Conservation (phyloP, 805 yeast species). For the Torulaspora gathmanii region DNA sequence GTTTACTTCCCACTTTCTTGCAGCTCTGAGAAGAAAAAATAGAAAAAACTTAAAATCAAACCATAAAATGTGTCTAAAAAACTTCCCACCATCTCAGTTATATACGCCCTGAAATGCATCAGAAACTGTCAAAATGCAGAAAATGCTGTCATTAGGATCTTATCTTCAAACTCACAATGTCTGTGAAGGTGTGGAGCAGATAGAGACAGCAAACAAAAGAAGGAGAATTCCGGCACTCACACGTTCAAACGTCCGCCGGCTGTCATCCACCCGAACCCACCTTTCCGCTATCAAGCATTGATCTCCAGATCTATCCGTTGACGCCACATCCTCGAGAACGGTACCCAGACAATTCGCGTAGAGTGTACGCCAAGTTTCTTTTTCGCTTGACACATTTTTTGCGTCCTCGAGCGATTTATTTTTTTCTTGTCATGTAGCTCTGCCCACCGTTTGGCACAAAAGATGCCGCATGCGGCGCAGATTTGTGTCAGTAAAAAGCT, state of each 20-base stretch:
- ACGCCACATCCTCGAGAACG: not conserved
- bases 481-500: too few relatives aligned
- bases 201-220: not conserved
- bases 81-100: not conserved
- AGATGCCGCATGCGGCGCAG: not conserved
- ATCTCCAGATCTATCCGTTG: not conserved
- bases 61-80: not conserved
- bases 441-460: not conserved
- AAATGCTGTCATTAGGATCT: not conserved
- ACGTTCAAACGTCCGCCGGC: not conserved
- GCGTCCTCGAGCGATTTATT: slow-evolving; percentile 1
- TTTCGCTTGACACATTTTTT: slow-evolving; percentile 4
- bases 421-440: not conserved
- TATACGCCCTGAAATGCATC: not conserved
- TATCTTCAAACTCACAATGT: not conserved
- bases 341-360: not conserved
- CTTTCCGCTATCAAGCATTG: too few relatives aligned
- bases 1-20: not conserved
- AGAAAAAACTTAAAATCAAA: too few relatives aligned
- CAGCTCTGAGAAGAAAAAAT: too few relatives aligned
- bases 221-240: too few relatives aligned
- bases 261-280: not conserved
- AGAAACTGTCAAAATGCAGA: not conserved
- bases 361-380: not conserved
- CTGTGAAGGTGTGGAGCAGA: not conserved